These are phyloP conservation scores for Coprinopsis sp. DNA, from an alignment of 768 basidiomycete genomes.

Conservation along the genomic window DNA sequence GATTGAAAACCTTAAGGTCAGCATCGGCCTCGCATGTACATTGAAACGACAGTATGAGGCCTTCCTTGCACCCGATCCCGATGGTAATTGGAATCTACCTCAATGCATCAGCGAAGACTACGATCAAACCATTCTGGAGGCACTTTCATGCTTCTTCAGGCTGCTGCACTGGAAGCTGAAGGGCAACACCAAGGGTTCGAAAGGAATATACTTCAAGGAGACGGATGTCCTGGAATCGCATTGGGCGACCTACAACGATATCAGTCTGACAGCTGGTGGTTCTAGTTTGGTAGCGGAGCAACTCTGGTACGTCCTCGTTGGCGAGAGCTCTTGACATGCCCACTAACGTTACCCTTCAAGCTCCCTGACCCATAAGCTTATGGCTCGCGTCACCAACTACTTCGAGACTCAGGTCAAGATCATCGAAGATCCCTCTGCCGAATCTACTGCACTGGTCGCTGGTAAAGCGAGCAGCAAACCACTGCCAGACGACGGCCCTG, in stretches of 20 bases:
- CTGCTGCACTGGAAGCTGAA: slow-evolving; percentile 95
- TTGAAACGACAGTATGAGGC: slow-evolving; percentile 92
- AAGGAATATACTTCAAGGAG: slow-evolving; percentile 95
- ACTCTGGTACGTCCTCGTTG: slow-evolving; percentile 78
- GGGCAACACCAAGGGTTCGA: slow-evolving; percentile 81
- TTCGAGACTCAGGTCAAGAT: slow-evolving; percentile 97
- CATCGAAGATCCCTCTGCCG: slow-evolving; percentile 56
- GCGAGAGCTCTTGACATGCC: not conserved
- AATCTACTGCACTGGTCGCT: too few relatives aligned
- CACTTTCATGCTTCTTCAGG: slow-evolving; percentile 85
- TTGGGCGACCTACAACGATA: slow-evolving; percentile 92
- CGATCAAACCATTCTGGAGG: slow-evolving; percentile 83
- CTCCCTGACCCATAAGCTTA: slow-evolving; percentile 86
- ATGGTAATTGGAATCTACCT: slow-evolving; percentile 84
- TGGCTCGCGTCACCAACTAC: slow-evolving; percentile 88
- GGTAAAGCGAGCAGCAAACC: not conserved
- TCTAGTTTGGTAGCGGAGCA: slow-evolving; percentile 92
- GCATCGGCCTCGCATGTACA: slow-evolving; percentile 89
- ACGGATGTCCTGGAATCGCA: slow-evolving; percentile 97
- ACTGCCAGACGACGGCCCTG: not conserved
- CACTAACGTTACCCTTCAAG: slow-evolving; percentile 35
- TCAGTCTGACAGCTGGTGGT: slow-evolving; percentile 83
- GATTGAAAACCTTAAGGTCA: slow-evolving; percentile 87
- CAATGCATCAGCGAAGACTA: slow-evolving; percentile 88
- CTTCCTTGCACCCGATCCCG: slow-evolving; percentile 83